Evolutionary conservation across 495 filamentous ascomycete genomes (phyloP).

Genomic region (Penicillium steckii): DNA sequence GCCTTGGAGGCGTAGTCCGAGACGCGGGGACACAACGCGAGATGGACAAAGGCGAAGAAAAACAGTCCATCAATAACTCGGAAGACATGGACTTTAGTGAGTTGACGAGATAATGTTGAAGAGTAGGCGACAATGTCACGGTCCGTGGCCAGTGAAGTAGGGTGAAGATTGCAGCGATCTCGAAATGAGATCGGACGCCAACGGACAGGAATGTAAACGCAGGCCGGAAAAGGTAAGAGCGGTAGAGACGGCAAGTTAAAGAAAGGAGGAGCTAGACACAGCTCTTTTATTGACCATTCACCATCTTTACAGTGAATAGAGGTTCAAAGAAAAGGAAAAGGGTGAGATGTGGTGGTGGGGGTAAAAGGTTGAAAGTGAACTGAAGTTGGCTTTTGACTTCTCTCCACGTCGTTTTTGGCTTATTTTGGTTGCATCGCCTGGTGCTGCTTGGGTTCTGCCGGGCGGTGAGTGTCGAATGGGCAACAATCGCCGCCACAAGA

Average conservation of each 20-base stretch:
- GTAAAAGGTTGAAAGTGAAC: too few relatives aligned
- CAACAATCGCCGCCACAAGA: conserved; percentile 28
- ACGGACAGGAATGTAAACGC: conserved; percentile 27
- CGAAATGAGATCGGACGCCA: conserved; percentile 3
- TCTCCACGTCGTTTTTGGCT: too few relatives aligned
- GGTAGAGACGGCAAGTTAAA: not conserved
- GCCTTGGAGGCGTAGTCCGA: conserved; percentile 6
- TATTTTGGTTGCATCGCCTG: conserved; percentile 28
- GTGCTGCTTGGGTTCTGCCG: conserved; percentile 20
- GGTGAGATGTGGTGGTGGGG: too few relatives aligned
- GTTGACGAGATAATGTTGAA: not conserved
- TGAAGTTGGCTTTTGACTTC: not conserved
- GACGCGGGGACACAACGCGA: conserved; percentile 31
- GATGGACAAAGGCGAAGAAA: conserved; percentile 13
- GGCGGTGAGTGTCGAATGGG: conserved; percentile 28
- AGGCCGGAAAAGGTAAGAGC: conserved; percentile 22
- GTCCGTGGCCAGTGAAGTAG: too few relatives aligned
- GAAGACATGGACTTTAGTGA: conserved; percentile 9
- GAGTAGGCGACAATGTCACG: not conserved
- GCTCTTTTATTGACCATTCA: too few relatives aligned
- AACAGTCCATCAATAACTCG: conserved; percentile 15
- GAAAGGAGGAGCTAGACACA: not conserved
- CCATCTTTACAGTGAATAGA: too few relatives aligned
- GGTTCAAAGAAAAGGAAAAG: too few relatives aligned
- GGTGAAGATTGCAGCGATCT: conserved; percentile 5